A percentile compares a stretch with the other conserved stretches of the same genome.
Evolutionary conservation across 495 filamentous ascomycete species (phyloP).

Genomic region (Letharia lupina): DNA sequence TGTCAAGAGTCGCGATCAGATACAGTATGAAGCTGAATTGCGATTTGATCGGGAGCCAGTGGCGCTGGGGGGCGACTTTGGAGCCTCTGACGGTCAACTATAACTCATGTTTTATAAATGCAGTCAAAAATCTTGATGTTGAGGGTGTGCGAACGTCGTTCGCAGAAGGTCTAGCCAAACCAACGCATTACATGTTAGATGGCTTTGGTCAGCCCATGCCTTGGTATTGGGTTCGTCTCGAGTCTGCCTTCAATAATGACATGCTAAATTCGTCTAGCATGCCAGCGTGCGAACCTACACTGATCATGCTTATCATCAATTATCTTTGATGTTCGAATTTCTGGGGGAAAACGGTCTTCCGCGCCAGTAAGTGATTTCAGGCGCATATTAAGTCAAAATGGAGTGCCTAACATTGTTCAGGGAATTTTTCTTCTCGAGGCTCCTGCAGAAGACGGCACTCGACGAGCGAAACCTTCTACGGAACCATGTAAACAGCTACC

Average conservation of each 20-base stretch:
- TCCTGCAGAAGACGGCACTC: too few relatives aligned
- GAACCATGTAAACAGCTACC: neutral
- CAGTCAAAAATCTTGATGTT: neutral
- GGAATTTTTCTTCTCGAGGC: too few relatives aligned
- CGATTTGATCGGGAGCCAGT: neutral
- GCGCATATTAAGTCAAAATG: rapidly evolving
- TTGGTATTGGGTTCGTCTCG: too few relatives aligned
- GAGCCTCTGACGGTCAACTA: conserved; percentile 7
- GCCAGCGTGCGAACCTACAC: too few relatives aligned
- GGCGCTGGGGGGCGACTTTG: neutral
- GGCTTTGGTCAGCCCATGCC: too few relatives aligned
- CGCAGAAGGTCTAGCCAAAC: neutral
- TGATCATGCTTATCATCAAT: too few relatives aligned
- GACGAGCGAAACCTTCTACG: neutral
- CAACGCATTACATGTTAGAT: neutral
- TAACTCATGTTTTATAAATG: neutral
- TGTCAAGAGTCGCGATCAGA: neutral
- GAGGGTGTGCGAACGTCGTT: conserved; percentile 1
- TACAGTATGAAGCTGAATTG: neutral
- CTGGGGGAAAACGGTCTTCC: neutral
- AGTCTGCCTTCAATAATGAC: neutral
- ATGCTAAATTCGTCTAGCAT: neutral
- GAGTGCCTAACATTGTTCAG: neutral
- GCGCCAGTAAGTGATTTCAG: neutral
- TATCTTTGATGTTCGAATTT: neutral